These are phyloP conservation scores for Bromus sterilis DNA, from an alignment of 176 grass and related monocot genomes.

Conservation along the genomic window DNA sequence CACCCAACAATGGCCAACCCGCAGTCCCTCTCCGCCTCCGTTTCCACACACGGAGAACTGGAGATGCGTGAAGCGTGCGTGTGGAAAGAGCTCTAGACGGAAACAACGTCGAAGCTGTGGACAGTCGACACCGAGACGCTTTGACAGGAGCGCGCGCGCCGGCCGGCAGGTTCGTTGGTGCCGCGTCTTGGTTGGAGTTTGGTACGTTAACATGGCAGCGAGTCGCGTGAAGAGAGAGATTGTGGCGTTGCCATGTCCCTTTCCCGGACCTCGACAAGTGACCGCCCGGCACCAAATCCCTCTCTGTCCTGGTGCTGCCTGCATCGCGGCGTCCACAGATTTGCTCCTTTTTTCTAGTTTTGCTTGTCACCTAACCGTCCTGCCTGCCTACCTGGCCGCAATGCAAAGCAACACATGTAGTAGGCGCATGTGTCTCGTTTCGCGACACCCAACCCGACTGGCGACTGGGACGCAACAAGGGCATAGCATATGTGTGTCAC, in stretches of 20 bases:
- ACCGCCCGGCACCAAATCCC: neutral
- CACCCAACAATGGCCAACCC: neutral
- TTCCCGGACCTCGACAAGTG: neutral
- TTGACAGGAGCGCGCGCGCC: neutral
- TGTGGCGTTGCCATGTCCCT: conserved; percentile 29
- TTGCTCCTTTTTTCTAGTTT: neutral
- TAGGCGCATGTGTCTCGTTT: neutral
- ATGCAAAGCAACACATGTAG: conserved; percentile 20
- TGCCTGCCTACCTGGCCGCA: neutral
- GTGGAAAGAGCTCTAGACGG: neutral
- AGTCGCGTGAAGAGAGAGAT: conserved; percentile 36
- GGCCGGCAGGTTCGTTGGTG: conserved; percentile 9
- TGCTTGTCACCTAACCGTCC: conserved; percentile 15
- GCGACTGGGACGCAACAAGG: no score
- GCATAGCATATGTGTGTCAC: neutral
- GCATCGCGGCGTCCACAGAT: neutral
- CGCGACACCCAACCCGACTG: neutral
- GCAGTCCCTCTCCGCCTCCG: neutral
- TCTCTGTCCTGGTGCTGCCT: neutral
- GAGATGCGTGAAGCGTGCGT: neutral
- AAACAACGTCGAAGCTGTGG: neutral
- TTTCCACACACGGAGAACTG: neutral
- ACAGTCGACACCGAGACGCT: neutral
- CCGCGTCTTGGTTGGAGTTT: conserved; percentile 31
- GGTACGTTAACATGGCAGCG: conserved; percentile 7